Percentiles rank a stretch among this genome's conserved stretches.
Conservation (phyloP, 345 rosid species). For the Brassica incana region DNA sequence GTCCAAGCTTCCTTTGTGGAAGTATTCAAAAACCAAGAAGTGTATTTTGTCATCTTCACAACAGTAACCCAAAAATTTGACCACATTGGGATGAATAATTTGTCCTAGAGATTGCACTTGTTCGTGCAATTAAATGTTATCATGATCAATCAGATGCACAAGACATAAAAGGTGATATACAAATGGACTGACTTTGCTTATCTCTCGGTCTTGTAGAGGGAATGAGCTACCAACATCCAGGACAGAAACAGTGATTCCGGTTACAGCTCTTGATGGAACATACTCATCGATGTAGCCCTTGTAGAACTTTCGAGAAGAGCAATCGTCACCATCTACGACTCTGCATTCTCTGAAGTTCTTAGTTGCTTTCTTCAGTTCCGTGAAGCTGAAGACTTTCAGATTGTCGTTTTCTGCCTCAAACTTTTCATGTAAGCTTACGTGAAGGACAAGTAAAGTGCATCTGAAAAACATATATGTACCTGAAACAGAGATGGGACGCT, state of each 20-base stretch:
- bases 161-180: too few species aligned
- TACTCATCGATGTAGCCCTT: too few species aligned
- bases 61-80: background rate
- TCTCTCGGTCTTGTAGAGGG: too few species aligned
- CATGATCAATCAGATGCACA: too few species aligned
- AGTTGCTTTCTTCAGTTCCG: too few species aligned
- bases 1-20: conserved; percentile 12
- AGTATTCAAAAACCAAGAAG: conserved; percentile 13
- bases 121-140: background rate
- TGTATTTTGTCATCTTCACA: background rate
- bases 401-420: background rate
- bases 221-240: too few species aligned
- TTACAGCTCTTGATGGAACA: too few species aligned
- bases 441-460: background rate
- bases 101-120: background rate
- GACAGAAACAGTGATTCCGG: too few species aligned
- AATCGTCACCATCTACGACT: too few species aligned
- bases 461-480: background rate
- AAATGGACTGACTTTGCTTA: too few species aligned
- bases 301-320: too few species aligned
- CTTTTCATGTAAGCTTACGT: background rate
- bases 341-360: too few species aligned
- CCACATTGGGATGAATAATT: background rate
- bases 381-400: background rate
- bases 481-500: background rate